Base-by-base conservation (phyloP, 2,329 filamentous ascomycete species). In the Fusarium stilboides region DNA sequence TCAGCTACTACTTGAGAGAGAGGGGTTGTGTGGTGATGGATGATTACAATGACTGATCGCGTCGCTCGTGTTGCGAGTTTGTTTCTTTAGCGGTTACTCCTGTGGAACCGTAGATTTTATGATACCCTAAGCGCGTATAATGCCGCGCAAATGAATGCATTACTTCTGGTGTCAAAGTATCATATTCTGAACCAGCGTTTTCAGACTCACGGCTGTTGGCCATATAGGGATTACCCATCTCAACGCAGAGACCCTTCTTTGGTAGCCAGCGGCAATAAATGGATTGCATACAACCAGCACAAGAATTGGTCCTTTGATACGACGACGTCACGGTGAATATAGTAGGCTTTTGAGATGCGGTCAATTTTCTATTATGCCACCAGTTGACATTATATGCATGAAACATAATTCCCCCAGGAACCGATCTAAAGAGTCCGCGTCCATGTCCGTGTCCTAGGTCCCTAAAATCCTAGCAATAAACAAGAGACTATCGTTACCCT, bases 361-460 rank as follows among this genome's bases (percentile, higher is more conserved):
- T 57, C 26, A 60, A 72, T 43, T 50, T 54, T 73, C 66, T 72
- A 67, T 74, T 67, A 69, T 68, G 62, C 57, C 62, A 66, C 67
- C 47, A 65, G 57, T 54, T 62, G 61, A 62, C 33, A 61, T 57
- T 56, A 40, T 44, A 60, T 63, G 47, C 54, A 57, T 56, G 47
- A 55, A 61, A 62, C 54, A 57, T 37, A 62, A 34, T 44, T 57
- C 62, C 56, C 56, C 57, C 57, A 62, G 61, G 55, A 61, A 66
- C 63, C 57, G 44, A 50, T 74, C 64, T 72, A 70, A 58, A 58
- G 62, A 56, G 49, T 47, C 53, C 55, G 54, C 54, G 28, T 50
- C 53, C 46, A 45, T 60, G 58, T 56, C 58, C 45, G 49, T 57
- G 58, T 56, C 58, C 45, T 37, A 46, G 58, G 36, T 39, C 50